phyloP scores from a whole-genome alignment of 2,329 filamentous ascomycete genomes.

The Didymella segeticola region DNA sequence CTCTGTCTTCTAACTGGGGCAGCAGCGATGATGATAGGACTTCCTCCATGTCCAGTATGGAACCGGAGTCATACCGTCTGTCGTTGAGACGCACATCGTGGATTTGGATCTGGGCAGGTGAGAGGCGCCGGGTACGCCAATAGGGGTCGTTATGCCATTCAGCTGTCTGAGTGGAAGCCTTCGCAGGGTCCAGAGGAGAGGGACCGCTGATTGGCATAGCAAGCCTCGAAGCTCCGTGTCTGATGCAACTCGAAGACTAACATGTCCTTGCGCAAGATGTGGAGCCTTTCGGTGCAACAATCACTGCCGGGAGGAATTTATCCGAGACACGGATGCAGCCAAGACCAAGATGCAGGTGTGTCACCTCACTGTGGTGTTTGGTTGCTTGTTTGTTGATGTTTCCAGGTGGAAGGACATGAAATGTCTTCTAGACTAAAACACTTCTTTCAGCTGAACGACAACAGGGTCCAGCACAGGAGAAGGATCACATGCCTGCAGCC shows the following conservation, averaged over 20 bases:
- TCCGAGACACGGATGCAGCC: constrained; percentile 9
- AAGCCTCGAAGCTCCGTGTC: too few relatives aligned
- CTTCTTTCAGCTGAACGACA: neutral
- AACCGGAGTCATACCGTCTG: constrained; percentile 38
- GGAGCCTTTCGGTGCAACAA: constrained; percentile 2
- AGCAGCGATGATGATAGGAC: constrained; percentile 44
- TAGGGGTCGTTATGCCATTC: constrained; percentile 48
- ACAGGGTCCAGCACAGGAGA: constrained; percentile 10
- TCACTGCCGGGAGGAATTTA: neutral
- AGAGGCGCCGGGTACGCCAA: constrained; percentile 50
- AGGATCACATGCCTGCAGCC: constrained; percentile 5
- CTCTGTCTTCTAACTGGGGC: constrained; percentile 37
- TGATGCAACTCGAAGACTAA: too few relatives aligned
- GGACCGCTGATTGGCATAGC: too few relatives aligned
- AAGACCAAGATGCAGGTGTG: constrained; percentile 6
- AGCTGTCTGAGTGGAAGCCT: constrained; percentile 25
- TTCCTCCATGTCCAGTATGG: constrained; percentile 50
- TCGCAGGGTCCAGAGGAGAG: constrained; percentile 19
- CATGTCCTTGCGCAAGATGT: neutral
- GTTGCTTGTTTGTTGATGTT: constrained; percentile 4
- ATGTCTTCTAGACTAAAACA: neutral
- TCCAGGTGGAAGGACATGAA: neutral
- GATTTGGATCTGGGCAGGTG: constrained; percentile 49
- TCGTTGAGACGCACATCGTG: constrained; percentile 50
- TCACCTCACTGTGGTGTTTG: too few relatives aligned